Conservation (phyloP, 495 filamentous ascomycete genomes). For the Emericellopsis terricola region DNA sequence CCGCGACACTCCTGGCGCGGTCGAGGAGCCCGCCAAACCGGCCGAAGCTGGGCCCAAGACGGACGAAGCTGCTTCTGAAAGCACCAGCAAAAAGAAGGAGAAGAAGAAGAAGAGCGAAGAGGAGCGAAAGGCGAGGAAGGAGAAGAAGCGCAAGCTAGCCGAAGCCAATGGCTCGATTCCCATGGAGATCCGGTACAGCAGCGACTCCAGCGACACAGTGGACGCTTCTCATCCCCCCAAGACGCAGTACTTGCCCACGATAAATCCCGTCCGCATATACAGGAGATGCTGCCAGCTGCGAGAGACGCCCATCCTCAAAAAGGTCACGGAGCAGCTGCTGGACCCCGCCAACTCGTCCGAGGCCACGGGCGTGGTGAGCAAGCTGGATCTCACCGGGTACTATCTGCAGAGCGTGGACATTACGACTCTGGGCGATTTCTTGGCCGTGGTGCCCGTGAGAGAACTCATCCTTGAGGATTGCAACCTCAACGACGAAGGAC, state of each 20-base stretch:
- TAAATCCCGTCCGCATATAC: slow-evolving; percentile 84
- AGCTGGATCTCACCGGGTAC: slow-evolving; percentile 69
- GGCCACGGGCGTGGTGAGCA: slow-evolving; percentile 52
- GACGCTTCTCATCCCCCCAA: slow-evolving; percentile 19
- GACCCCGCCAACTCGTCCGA: slow-evolving; percentile 40
- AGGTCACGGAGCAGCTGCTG: slow-evolving; percentile 73
- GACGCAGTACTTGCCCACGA: slow-evolving; percentile 53
- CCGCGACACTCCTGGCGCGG: not conserved
- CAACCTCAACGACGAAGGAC: slow-evolving; percentile 65
- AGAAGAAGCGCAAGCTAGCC: slow-evolving; percentile 59
- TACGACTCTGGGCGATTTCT: slow-evolving; percentile 75
- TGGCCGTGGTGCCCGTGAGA: slow-evolving; percentile 81
- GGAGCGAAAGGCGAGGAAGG: slow-evolving; percentile 71
- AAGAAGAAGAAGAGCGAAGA: slow-evolving; percentile 86
- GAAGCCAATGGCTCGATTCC: slow-evolving; percentile 70
- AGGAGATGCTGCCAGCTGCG: slow-evolving; percentile 83
- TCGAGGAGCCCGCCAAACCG: not conserved
- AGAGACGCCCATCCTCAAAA: slow-evolving; percentile 77
- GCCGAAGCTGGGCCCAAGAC: not conserved
- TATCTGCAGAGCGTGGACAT: slow-evolving; percentile 68
- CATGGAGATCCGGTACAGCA: slow-evolving; percentile 47
- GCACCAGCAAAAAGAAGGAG: slow-evolving; percentile 54
- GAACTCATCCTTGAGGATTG: slow-evolving; percentile 75
- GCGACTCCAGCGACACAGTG: slow-evolving; percentile 21
- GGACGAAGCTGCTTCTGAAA: slow-evolving; percentile 5